Percentiles rank a stretch among this genome's conserved stretches.
Conservation (phyloP, 768 basidiomycete genomes). For the Tephrocybe sp. region DNA sequence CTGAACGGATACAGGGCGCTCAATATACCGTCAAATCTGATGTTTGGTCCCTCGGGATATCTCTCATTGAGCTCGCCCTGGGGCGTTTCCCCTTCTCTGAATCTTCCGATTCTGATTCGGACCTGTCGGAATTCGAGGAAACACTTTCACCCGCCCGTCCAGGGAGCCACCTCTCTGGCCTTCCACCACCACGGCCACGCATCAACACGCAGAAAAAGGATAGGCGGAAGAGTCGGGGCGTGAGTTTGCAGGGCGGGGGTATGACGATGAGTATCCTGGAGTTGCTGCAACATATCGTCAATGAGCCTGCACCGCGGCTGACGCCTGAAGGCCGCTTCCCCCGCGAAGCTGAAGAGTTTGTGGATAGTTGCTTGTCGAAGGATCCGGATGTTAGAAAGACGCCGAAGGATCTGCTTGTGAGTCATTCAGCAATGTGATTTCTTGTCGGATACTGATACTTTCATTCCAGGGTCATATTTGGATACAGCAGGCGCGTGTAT, state of each 20-base stretch:
- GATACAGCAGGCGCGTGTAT: conserved; percentile 62
- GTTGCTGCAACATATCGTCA: conserved; percentile 95
- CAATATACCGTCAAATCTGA: conserved; percentile 99
- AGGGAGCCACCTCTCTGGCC: conserved; percentile 36
- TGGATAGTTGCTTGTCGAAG: conserved; percentile 89
- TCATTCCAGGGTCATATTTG: conserved; percentile 61
- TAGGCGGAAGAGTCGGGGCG: conserved; percentile 87
- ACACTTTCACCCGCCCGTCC: conserved; percentile 76
- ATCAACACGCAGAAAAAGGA: conserved; percentile 62
- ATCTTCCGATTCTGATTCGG: conserved; percentile 71
- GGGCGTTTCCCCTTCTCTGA: conserved; percentile 97
- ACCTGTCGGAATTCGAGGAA: conserved; percentile 76
- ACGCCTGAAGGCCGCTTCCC: conserved; percentile 72
- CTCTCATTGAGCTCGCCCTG: conserved; percentile 93
- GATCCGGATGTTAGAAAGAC: conserved; percentile 81
- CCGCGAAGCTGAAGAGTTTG: conserved; percentile 73
- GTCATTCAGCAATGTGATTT: conserved; percentile 23
- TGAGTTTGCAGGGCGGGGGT: conserved; percentile 88
- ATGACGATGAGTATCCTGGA: conserved; percentile 99
- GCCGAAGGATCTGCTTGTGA: conserved; percentile 83
- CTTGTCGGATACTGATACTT: conserved; percentile 2
- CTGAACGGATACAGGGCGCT: conserved; percentile 98
- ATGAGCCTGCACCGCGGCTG: conserved; percentile 92
- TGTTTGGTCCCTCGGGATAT: conserved; percentile 98
- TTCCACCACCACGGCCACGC: conserved; percentile 33